A percentile compares a stretch with the other conserved stretches of the same genome.
Conservation (phyloP, 345 rosid species). For the Arabidopsis suecica region DNA sequence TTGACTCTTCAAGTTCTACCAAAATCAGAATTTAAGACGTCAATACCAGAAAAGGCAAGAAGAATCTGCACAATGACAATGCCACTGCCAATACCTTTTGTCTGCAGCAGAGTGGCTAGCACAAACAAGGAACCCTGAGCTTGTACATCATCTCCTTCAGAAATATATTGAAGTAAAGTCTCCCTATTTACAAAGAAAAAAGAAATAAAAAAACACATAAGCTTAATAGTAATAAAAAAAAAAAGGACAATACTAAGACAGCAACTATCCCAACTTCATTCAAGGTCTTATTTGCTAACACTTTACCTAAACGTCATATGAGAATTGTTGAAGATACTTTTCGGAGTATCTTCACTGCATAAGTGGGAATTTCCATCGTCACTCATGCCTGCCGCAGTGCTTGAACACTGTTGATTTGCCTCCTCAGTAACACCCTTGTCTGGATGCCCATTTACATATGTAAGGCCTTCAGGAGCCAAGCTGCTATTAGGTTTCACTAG, state of each 20-base stretch:
- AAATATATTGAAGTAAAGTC: slow-evolving; percentile 67
- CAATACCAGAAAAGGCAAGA: slow-evolving; percentile 31
- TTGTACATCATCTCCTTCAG: slow-evolving; percentile 72
- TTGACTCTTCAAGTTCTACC: slow-evolving; percentile 88
- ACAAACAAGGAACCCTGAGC: slow-evolving; percentile 85
- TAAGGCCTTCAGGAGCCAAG: slow-evolving; percentile 46
- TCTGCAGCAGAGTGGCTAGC: slow-evolving; percentile 89
- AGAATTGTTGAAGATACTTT: slow-evolving; percentile 46
- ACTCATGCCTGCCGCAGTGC: slow-evolving; percentile 43
- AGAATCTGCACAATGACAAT: slow-evolving; percentile 23
- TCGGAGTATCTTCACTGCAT: slow-evolving; percentile 47
- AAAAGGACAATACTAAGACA: slow-evolving; percentile 2
- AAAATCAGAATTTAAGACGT: slow-evolving; percentile 15
- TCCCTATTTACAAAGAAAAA: slow-evolving; percentile 59
- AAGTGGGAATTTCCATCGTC: slow-evolving; percentile 50
- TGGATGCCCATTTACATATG: slow-evolving; percentile 50
- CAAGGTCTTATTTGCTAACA: slow-evolving; percentile 15
- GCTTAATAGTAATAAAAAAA: background rate
- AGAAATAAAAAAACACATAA: background rate
- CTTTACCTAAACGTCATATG: slow-evolving; percentile 67
- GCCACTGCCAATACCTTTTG: slow-evolving; percentile 71
- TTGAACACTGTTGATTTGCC: slow-evolving; percentile 49
- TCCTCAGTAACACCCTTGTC: slow-evolving; percentile 43
- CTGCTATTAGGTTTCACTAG: slow-evolving; percentile 66
- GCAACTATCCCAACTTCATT: slow-evolving; percentile 17